Percentiles rank a stretch among this genome's conserved stretches.
These are phyloP conservation scores for Scenedesmus sp. DNA, from an alignment of 163 green algal species.

Conservation along the genomic window DNA sequence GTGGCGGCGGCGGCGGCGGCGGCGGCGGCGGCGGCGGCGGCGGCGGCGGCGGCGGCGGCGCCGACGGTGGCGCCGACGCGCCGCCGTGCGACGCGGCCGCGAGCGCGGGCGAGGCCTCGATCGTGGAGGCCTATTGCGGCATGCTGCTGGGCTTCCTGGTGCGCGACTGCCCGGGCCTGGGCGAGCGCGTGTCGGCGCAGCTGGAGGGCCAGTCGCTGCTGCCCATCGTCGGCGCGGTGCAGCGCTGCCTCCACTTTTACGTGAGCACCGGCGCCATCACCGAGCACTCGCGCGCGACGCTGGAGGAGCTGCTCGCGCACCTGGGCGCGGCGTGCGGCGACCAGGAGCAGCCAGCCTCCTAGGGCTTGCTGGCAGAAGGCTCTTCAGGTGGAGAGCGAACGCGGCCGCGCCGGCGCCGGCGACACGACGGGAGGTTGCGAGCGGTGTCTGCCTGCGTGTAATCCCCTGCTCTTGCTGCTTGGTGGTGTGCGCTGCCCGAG, in stretches of 20 bases:
- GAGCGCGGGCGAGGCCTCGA: constrained; percentile 54
- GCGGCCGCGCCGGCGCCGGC: too few relatives aligned
- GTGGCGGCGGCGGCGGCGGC: background rate
- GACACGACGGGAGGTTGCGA: too few relatives aligned
- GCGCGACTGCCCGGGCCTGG: constrained; percentile 7
- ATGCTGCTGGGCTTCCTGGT: constrained; percentile 54
- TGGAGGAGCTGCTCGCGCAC: constrained; percentile 38
- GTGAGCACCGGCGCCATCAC: constrained; percentile 44
- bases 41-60: background rate
- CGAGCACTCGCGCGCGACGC: constrained; percentile 17
- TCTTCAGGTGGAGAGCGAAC: too few relatives aligned
- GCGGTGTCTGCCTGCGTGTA: too few relatives aligned
- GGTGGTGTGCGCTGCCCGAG: too few relatives aligned
- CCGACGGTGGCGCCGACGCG: too few relatives aligned
- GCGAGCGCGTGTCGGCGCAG: background rate
- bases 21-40: background rate
- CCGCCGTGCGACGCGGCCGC: too few relatives aligned
- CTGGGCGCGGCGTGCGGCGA: constrained; percentile 6
- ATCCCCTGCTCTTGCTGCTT: too few relatives aligned
- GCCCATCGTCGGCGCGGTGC: constrained; percentile 17
- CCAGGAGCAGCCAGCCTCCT: too few relatives aligned
- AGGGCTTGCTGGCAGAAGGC: too few relatives aligned
- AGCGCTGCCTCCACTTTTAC: constrained; percentile 47
- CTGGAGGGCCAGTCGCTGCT: constrained; percentile 13
- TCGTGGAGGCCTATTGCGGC: constrained; percentile 50